phyloP scores from a whole-genome alignment of 306 rosid genomes.

The Castanea mollissima region DNA sequence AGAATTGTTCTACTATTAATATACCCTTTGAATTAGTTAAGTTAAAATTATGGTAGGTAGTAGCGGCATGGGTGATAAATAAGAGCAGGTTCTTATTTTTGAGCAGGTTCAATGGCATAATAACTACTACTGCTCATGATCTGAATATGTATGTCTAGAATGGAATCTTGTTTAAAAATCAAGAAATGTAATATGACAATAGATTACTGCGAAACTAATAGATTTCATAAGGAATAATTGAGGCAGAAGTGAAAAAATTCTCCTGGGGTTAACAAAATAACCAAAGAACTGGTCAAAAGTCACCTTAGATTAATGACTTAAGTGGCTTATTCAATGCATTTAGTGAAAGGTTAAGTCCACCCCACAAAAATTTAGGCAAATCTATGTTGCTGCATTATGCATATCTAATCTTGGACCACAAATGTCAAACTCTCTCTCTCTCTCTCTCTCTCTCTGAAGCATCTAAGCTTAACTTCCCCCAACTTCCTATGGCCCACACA shows the following conservation, averaged over 20 bases:
- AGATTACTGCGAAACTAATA: neutral
- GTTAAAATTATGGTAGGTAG: too few species aligned
- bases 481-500: slow-evolving; percentile 31
- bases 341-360: slow-evolving; percentile 37
- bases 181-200: neutral
- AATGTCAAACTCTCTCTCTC: slow-evolving; percentile 43
- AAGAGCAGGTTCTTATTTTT: too few species aligned
- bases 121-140: neutral
- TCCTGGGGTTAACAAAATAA: neutral
- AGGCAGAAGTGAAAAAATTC: slow-evolving; percentile 3
- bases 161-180: neutral
- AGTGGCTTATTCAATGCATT: slow-evolving; percentile 47
- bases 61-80: too few species aligned
- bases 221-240: neutral
- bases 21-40: too few species aligned
- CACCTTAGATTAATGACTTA: slow-evolving; percentile 1
- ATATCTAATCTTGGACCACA: slow-evolving; percentile 24
- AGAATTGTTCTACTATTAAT: too few species aligned
- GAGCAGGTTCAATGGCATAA: too few species aligned
- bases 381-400: slow-evolving; percentile 29
- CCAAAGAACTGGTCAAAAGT: slow-evolving; percentile 26
- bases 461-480: slow-evolving; percentile 31
- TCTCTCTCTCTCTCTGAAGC: slow-evolving; percentile 12
- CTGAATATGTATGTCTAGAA: neutral
- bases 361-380: slow-evolving; percentile 33